phyloP scores from a whole-genome alignment of 2,329 filamentous ascomycete species.

The Karstenula rhodostoma region DNA sequence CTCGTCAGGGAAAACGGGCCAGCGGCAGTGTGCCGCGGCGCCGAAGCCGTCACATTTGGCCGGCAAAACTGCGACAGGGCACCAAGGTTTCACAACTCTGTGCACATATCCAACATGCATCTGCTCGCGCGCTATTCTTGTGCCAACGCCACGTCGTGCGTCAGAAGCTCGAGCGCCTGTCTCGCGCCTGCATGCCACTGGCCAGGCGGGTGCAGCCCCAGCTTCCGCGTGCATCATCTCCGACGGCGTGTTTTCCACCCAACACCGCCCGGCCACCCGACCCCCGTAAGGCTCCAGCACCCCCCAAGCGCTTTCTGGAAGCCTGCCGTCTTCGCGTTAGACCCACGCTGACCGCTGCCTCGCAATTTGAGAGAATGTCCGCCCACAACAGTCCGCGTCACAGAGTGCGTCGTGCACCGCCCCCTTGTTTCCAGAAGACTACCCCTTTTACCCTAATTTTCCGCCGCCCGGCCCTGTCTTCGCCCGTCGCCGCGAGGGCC shows the following conservation, averaged over 20 bases:
- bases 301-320: conserved; percentile 44
- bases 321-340: conserved; percentile 34
- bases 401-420: conserved; percentile 37
- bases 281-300: conserved; percentile 33
- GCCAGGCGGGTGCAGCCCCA: conserved; percentile 42
- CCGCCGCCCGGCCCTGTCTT: conserved; percentile 21
- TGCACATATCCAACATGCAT: conserved; percentile 20
- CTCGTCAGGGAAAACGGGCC: conserved; percentile 7
- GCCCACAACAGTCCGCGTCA: conserved; percentile 29
- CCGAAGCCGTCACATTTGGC: conserved; percentile 27
- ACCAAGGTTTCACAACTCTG: conserved; percentile 46
- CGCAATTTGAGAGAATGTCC: conserved; percentile 46
- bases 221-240: conserved; percentile 28
- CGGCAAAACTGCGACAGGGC: conserved; percentile 37
- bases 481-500: conserved; percentile 18
- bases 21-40: conserved; percentile 10
- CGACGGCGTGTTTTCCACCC: conserved; percentile 25
- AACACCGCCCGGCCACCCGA: conserved; percentile 35
- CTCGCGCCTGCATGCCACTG: conserved; percentile 29
- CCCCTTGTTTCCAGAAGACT: conserved; percentile 49
- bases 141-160: conserved; percentile 34
- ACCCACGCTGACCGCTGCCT: conserved; percentile 15
- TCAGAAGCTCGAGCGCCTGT: conserved; percentile 38
- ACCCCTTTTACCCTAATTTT: conserved; percentile 40
- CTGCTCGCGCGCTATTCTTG: conserved; percentile 40